phyloP scores from a whole-genome alignment of 257 asterid genomes.

The Jacaranda mimosifolia region DNA sequence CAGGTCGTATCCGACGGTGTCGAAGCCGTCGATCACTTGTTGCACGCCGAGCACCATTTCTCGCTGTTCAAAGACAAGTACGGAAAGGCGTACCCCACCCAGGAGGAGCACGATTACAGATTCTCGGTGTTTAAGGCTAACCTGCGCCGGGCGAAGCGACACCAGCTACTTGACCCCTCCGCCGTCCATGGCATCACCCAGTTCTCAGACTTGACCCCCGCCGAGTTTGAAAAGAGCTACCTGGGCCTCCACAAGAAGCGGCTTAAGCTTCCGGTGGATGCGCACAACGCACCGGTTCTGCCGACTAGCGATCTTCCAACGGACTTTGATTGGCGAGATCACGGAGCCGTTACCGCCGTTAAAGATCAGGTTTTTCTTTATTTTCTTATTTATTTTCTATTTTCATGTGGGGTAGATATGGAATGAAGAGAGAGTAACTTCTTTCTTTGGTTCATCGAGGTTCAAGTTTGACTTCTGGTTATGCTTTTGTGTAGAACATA shows the following conservation, averaged over 20 bases:
- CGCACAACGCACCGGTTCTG: slow-evolving; percentile 71
- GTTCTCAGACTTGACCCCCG: slow-evolving; percentile 81
- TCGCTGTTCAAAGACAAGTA: slow-evolving; percentile 66
- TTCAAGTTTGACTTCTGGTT: slow-evolving; percentile 3
- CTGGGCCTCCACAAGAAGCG: slow-evolving; percentile 62
- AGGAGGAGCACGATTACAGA: slow-evolving; percentile 82
- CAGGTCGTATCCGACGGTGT: slow-evolving; percentile 79
- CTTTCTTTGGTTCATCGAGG: background rate
- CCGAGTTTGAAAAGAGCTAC: slow-evolving; percentile 69
- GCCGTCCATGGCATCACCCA: slow-evolving; percentile 89
- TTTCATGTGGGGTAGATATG: background rate
- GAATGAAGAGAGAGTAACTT: background rate
- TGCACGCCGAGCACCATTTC: slow-evolving; percentile 84
- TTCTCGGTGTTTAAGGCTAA: slow-evolving; percentile 78
- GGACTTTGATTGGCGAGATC: slow-evolving; percentile 90
- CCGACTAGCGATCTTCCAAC: slow-evolving; percentile 74
- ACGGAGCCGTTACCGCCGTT: slow-evolving; percentile 83
- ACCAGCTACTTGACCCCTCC: slow-evolving; percentile 82
- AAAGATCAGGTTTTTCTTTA: slow-evolving; percentile 73
- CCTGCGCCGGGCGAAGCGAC: slow-evolving; percentile 77
- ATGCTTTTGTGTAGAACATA: background rate
- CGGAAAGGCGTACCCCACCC: slow-evolving; percentile 64
- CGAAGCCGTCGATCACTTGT: slow-evolving; percentile 54
- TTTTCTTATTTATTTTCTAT: background rate
- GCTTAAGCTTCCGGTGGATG: slow-evolving; percentile 62